phyloP scores from a whole-genome alignment of 164 flowering plant species.

The Pachysandra terminalis region DNA sequence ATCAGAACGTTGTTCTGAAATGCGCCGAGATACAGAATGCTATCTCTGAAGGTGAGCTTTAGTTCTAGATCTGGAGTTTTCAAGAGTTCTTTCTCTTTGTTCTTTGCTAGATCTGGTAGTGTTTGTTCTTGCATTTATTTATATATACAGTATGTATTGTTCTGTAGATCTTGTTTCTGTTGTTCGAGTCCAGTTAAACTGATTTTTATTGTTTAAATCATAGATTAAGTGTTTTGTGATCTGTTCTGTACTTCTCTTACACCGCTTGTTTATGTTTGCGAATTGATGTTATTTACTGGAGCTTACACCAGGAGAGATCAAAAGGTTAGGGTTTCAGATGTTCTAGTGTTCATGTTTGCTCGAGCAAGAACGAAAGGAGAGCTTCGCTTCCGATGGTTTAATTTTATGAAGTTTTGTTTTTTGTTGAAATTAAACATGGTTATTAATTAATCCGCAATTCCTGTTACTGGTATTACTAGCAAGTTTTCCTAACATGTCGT shows the following conservation, averaged over 20 bases:
- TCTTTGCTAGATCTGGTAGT: background rate
- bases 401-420: no score
- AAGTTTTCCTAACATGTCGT: no score
- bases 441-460: no score
- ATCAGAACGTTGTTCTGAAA: slow-evolving; percentile 57
- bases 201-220: no score
- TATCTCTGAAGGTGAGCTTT: slow-evolving; percentile 65
- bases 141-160: background rate
- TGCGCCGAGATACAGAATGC: slow-evolving; percentile 82
- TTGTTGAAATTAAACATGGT: background rate
- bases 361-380: background rate
- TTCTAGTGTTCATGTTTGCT: background rate
- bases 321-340: background rate
- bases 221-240: background rate
- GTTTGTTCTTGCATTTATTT: background rate
- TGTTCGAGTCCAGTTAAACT: no score
- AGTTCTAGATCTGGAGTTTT: slow-evolving; percentile 11
- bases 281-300: background rate
- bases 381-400: no score
- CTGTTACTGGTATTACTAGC: no score
- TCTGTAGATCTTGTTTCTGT: background rate
- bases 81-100: background rate
- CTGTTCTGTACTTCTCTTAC: background rate
- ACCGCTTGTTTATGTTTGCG: background rate
- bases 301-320: background rate